A percentile compares a stretch with the other conserved stretches of the same genome.
Evolutionary conservation across 495 filamentous ascomycete species (phyloP).

Genomic region (Recurvomyces mirabilis): DNA sequence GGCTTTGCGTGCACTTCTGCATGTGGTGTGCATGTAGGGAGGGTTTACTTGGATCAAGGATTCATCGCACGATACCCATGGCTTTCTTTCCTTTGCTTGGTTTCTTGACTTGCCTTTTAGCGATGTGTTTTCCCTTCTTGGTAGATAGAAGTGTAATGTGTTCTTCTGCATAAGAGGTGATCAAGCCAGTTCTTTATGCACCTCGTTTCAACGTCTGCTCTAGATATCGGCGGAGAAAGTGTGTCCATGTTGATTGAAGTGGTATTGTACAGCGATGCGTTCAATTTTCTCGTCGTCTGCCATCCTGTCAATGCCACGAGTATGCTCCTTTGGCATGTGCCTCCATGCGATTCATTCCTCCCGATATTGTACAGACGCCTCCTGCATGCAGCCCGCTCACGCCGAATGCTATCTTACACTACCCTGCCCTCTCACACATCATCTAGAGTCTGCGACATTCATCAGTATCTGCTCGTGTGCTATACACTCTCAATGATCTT

Average conservation of each 20-base stretch:
- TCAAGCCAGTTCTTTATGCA: too few relatives aligned
- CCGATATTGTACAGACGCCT: too few relatives aligned
- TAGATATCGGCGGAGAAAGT: too few relatives aligned
- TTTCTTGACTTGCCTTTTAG: too few relatives aligned
- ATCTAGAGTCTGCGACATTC: not conserved
- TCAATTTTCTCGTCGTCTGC: not conserved
- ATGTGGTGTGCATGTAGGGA: not conserved
- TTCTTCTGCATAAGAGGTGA: too few relatives aligned
- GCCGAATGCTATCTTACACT: constrained; percentile 1
- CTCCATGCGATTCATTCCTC: not conserved
- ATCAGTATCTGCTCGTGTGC: not conserved
- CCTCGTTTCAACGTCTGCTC: too few relatives aligned
- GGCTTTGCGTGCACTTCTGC: not conserved
- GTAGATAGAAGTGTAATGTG: too few relatives aligned
- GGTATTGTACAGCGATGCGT: not conserved
- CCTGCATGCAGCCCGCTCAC: too few relatives aligned
- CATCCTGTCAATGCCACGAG: not conserved
- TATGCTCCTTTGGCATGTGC: not conserved
- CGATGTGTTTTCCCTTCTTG: too few relatives aligned
- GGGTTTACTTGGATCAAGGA: not conserved
- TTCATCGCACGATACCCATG: too few relatives aligned
- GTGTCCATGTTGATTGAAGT: too few relatives aligned
- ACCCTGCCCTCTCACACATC: not conserved
- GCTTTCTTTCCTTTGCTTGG: too few relatives aligned
- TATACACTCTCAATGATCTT: not conserved